Evolutionary conservation across 106 monocot species (phyloP).

Genomic region (Ottelia alismoides): DNA sequence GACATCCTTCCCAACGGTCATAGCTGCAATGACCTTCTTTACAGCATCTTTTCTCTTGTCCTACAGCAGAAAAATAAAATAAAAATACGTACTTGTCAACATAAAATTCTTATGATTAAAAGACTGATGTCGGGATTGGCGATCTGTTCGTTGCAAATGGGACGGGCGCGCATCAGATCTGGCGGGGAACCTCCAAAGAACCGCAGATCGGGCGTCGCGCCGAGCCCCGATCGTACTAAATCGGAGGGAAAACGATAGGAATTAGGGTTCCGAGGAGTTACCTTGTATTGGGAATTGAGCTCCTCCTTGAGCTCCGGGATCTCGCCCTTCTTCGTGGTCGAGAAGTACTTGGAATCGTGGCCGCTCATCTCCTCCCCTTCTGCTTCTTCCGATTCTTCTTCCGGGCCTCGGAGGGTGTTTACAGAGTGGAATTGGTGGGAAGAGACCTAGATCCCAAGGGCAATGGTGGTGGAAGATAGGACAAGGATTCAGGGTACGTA

Average conservation of each 20-base stretch:
- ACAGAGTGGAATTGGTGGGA: too few species aligned
- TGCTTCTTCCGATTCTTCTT: too few species aligned
- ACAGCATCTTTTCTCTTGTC: constrained; percentile 99
- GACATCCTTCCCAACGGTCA: constrained; percentile 99
- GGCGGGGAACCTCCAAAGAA: background rate
- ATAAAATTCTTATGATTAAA: too few species aligned
- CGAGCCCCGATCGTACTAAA: background rate
- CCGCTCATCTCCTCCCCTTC: constrained; percentile 83
- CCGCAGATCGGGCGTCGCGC: background rate
- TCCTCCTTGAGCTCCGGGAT: constrained; percentile 99
- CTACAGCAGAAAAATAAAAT: too few species aligned
- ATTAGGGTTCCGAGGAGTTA: background rate
- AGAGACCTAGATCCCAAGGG: too few species aligned
- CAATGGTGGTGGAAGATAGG: too few species aligned
- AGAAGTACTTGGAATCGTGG: constrained; percentile 99
- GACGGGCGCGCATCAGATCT: background rate
- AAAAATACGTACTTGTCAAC: too few species aligned
- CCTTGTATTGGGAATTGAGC: constrained; percentile 99
- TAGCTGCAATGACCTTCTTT: constrained; percentile 99
- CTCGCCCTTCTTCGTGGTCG: constrained; percentile 99
- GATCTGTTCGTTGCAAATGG: too few species aligned
- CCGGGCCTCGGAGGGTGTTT: too few species aligned
- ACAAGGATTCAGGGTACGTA: too few species aligned
- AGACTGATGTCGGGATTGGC: too few species aligned
- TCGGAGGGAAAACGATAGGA: background rate